Evolutionary conservation across 192 early-diverging fungal species (phyloP).

Genomic region (Entomortierella chlamydospora): DNA sequence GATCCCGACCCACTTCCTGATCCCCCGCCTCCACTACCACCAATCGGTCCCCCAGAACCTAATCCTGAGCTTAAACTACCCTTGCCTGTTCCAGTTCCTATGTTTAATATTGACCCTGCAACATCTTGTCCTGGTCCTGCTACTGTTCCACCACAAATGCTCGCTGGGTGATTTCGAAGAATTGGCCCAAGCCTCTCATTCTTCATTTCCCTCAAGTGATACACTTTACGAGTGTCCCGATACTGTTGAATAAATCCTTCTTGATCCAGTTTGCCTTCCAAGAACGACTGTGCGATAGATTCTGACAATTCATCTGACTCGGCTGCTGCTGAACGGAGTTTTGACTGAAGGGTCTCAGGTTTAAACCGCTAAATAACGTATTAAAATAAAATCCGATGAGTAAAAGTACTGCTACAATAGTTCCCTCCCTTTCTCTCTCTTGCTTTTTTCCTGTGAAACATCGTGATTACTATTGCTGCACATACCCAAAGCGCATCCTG

Average conservation of each 20-base stretch:
- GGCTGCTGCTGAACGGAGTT: constrained; percentile 56
- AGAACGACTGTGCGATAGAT: constrained; percentile 62
- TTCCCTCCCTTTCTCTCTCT: too few relatives aligned
- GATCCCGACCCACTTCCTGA: background rate
- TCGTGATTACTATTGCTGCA: background rate
- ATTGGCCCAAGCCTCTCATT: constrained; percentile 52
- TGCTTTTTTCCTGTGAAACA: background rate
- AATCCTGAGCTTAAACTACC: background rate
- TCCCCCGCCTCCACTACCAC: background rate
- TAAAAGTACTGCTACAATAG: background rate
- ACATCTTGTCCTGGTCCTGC: constrained; percentile 6
- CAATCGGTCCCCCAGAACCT: background rate
- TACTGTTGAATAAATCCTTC: constrained; percentile 63
- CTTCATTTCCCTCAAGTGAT: constrained; percentile 64
- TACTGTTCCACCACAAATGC: background rate
- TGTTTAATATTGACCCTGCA: constrained; percentile 9
- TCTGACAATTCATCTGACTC: constrained; percentile 68
- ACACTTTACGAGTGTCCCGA: constrained; percentile 65
- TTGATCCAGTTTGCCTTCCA: constrained; percentile 63
- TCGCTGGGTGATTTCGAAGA: constrained; percentile 23
- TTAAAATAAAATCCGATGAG: background rate
- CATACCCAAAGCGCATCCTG: constrained; percentile 61
- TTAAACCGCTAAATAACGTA: constrained; percentile 54
- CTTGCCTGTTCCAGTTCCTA: background rate
- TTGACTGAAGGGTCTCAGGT: constrained; percentile 56